Conservation (phyloP, 441 rosid genomes). For the Biscutella laevigata region DNA sequence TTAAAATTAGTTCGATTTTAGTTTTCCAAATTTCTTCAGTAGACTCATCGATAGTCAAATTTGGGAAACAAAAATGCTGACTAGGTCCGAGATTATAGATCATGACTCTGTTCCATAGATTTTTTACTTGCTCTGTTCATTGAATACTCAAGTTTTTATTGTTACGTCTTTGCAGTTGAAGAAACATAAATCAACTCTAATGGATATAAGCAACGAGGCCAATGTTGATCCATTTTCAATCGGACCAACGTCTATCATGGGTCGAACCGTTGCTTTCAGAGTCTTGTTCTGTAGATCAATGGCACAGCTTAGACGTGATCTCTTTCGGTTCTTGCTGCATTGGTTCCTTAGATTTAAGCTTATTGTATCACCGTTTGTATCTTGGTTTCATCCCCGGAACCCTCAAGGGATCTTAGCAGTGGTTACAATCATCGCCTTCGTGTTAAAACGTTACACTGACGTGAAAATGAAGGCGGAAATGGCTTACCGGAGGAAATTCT, state of each 20-base stretch:
- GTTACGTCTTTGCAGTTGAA: conserved; percentile 13
- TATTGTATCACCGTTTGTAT: conserved; percentile 39
- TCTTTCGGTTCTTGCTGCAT: conserved; percentile 33
- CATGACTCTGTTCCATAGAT: conserved; percentile 18
- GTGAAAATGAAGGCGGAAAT: conserved; percentile 76
- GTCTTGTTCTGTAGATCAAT: conserved; percentile 71
- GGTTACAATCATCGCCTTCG: conserved; percentile 74
- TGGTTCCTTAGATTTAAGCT: conserved; percentile 35
- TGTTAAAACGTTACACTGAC: conserved; percentile 66
- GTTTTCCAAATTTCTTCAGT: not conserved
- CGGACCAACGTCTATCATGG: conserved; percentile 77
- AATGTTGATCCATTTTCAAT: conserved; percentile 60
- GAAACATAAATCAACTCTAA: conserved; percentile 11
- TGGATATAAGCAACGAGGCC: conserved; percentile 90
- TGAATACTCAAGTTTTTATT: not conserved
- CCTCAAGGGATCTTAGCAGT: conserved; percentile 90
- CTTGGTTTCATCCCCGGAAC: conserved; percentile 90
- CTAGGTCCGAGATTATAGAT: conserved; percentile 14
- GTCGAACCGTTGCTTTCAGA: conserved; percentile 74
- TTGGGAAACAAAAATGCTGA: conserved; percentile 4
- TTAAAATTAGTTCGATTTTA: not conserved
- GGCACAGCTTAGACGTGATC: conserved; percentile 47
- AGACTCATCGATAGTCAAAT: not conserved
- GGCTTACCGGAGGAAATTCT: conserved; percentile 87
- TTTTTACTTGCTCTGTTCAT: no score